phyloP scores from a whole-genome alignment of 2,329 filamentous ascomycete species.

The Sporothrix phasma region DNA sequence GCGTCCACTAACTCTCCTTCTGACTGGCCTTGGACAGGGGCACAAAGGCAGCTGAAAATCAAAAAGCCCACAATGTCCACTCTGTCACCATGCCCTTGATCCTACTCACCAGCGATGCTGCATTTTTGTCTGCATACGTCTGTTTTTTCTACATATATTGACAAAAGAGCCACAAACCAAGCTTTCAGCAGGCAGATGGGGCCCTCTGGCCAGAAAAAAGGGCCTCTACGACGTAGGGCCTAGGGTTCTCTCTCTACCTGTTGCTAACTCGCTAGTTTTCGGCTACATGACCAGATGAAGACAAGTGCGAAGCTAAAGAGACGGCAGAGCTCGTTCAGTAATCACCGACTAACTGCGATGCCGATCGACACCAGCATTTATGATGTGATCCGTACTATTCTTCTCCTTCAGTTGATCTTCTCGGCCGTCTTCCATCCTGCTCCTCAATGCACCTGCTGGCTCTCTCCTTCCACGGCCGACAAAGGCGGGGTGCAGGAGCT shows the following conservation, averaged over 20 bases:
- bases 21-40: background rate
- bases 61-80: background rate
- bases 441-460: background rate
- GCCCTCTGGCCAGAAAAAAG: background rate
- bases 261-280: background rate
- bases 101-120: too few relatives aligned
- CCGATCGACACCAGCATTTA: background rate
- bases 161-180: background rate
- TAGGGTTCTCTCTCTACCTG: background rate
- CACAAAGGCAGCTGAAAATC: background rate
- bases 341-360: too few relatives aligned
- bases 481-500: slow-evolving; percentile 8
- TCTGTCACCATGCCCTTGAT: background rate
- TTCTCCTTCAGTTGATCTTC: background rate
- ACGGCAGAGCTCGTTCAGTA: background rate
- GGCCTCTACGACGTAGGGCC: background rate
- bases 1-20: background rate
- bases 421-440: background rate
- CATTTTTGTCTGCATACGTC: background rate
- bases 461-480: slow-evolving; percentile 1
- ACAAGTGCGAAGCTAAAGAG: background rate
- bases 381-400: background rate
- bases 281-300: slow-evolving; percentile 3
- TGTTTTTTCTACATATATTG: background rate
- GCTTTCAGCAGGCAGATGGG: background rate